Evolutionary conservation across 2,329 filamentous ascomycete genomes (phyloP).

Genomic region (Gremmenia infestans): DNA sequence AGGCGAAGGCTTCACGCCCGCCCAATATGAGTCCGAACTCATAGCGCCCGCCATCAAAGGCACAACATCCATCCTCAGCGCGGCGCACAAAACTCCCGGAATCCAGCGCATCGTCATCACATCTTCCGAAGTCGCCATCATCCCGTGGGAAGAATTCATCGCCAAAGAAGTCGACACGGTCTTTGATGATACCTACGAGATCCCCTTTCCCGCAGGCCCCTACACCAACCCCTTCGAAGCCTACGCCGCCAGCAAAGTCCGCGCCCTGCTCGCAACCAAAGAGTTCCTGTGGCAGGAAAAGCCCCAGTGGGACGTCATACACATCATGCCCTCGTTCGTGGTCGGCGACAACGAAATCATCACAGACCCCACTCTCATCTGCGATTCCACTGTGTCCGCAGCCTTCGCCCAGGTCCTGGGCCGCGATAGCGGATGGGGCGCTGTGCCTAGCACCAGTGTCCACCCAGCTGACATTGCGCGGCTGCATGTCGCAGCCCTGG

Average conservation of each 20-base stretch:
- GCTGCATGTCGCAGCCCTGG: conserved; percentile 20
- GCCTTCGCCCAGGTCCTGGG: conserved; percentile 19
- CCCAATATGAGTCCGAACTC: conserved; percentile 37
- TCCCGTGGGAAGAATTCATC: conserved; percentile 20
- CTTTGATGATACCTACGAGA: conserved; percentile 18
- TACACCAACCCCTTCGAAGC: conserved; percentile 25
- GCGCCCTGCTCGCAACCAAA: conserved; percentile 24
- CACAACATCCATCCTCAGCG: conserved; percentile 34
- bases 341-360: conserved; percentile 23
- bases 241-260: conserved; percentile 30
- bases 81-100: conserved; percentile 32
- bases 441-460: conserved; percentile 16
- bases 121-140: conserved; percentile 41
- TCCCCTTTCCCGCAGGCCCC: conserved; percentile 17
- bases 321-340: conserved; percentile 23
- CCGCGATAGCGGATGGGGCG: conserved; percentile 16
- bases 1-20: conserved; percentile 37
- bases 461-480: conserved; percentile 21
- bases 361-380: conserved; percentile 13
- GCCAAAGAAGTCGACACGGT: conserved; percentile 20
- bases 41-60: conserved; percentile 34
- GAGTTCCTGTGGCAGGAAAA: conserved; percentile 22
- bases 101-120: conserved; percentile 42
- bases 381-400: conserved; percentile 13
- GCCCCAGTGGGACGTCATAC: conserved; percentile 22